phyloP scores from a whole-genome alignment of 345 rosid species.

The Populus deltoides region DNA sequence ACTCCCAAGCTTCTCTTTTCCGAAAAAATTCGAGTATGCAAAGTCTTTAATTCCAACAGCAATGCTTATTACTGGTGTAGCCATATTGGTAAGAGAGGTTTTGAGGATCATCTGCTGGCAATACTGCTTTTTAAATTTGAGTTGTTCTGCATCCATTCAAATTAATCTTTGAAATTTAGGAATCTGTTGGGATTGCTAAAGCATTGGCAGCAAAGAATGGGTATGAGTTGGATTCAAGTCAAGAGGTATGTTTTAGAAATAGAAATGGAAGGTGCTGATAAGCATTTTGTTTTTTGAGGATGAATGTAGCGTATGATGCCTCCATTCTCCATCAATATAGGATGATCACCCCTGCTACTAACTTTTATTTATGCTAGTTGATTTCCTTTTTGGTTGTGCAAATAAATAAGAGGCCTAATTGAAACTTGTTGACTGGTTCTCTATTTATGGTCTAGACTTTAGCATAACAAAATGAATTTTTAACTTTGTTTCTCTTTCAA shows the following conservation, averaged over 20 bases:
- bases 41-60: conserved; percentile 86
- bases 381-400: neutral
- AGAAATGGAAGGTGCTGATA: neutral
- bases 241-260: conserved; percentile 54
- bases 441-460: neutral
- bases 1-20: conserved; percentile 85
- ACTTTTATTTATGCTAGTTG: neutral
- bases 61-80: conserved; percentile 92
- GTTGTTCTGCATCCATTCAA: conserved; percentile 2
- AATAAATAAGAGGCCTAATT: neutral
- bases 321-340: conserved; percentile 1
- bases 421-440: neutral
- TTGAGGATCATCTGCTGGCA: conserved; percentile 13
- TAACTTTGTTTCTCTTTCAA: conserved; percentile 8
- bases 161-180: conserved; percentile 44
- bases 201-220: conserved; percentile 97
- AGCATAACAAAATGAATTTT: neutral
- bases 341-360: neutral
- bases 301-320: neutral
- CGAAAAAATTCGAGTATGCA: conserved; percentile 60
- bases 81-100: conserved; percentile 78
- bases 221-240: conserved; percentile 93
- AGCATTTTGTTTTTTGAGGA: neutral
- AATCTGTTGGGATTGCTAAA: conserved; percentile 99
- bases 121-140: conserved; percentile 3